Evolutionary conservation across 2,329 filamentous ascomycete genomes (phyloP), one percentile per base, ranked within the genome.

Genomic region (Phialocephala sp.): DNA sequence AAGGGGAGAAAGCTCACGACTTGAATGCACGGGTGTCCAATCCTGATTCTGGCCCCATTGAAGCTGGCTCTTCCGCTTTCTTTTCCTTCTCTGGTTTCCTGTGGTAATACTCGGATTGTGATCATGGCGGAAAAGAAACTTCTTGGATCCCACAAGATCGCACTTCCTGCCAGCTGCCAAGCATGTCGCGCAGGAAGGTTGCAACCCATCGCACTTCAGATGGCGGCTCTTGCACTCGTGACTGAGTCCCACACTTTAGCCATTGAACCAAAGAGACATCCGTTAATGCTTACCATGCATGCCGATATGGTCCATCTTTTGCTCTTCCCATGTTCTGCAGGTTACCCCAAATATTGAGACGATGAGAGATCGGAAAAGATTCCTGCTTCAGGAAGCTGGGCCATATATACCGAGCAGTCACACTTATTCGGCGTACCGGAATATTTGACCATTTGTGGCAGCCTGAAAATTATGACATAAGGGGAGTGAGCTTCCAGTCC

Each of bases 41-140:
- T 24, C 27, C 20, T 59, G 57, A 35, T 35, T 14, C 20, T 24
- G 14, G 3, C 6, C 15, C 24, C 24, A 59, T 27, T 20, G 37
- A 14, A 43, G 15, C 6, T 39, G 22, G 39, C 22, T 47, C 57
- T 45, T 43, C 35, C 41, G 20, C 57, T 14, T 43, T 47, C 24
- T 8, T 32, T 18, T 54, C 11, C 50, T 22, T 18, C 12, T 27
- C 11, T 18, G 12, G 22, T n/a, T 27, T 1, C 22, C 39, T 15
- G 57, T 20, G n/a, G 9, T 9, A 20, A 59, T 15, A 36, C 57
- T 59, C 8, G 57, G 57, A 47, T 59, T 59, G 18, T 59, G 24
- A 35, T 43, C 37, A 47, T 59, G 57, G 1, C 39, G 37, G 4
- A 18, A 54, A 54, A 54, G 11, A 8, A 32, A 54, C 15, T 54